These are phyloP conservation scores for Tolypocladium ophioglossoides DNA, from an alignment of 2,329 filamentous ascomycete genomes.

Conservation along the genomic window DNA sequence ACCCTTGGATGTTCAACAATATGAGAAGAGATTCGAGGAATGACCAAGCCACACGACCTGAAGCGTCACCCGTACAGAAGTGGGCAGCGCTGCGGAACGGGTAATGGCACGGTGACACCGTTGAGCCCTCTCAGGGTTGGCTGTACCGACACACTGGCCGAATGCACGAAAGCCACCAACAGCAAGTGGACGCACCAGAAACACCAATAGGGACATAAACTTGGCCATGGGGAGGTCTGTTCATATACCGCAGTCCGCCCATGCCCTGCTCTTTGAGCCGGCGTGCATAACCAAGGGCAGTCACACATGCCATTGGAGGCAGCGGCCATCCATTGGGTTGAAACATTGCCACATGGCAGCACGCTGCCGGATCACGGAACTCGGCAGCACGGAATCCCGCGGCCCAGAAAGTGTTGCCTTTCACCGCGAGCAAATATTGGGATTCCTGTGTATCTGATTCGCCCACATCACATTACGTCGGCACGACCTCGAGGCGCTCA, in stretches of 20 bases:
- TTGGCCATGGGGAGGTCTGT: background rate
- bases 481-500: background rate
- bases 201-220: background rate
- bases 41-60: constrained; percentile 5
- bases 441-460: background rate
- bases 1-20: constrained; percentile 58
- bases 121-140: background rate
- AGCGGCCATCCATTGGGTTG: constrained; percentile 10
- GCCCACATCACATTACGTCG: background rate
- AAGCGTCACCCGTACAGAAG: background rate
- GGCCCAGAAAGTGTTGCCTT: background rate
- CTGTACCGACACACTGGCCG: background rate
- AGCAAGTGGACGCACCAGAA: background rate
- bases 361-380: constrained; percentile 29
- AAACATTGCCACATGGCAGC: constrained; percentile 34
- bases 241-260: background rate
- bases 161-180: background rate
- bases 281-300: constrained; percentile 6
- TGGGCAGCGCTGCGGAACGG: background rate
- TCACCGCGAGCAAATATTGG: background rate
- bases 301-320: background rate
- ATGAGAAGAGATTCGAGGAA: constrained; percentile 49
- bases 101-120: background rate
- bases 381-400: constrained; percentile 6
- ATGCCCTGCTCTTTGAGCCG: background rate